A percentile compares a stretch with the other conserved stretches of the same genome.
phyloP scores from a whole-genome alignment of 257 asterid species.

The Ajuga chamaepitys region DNA sequence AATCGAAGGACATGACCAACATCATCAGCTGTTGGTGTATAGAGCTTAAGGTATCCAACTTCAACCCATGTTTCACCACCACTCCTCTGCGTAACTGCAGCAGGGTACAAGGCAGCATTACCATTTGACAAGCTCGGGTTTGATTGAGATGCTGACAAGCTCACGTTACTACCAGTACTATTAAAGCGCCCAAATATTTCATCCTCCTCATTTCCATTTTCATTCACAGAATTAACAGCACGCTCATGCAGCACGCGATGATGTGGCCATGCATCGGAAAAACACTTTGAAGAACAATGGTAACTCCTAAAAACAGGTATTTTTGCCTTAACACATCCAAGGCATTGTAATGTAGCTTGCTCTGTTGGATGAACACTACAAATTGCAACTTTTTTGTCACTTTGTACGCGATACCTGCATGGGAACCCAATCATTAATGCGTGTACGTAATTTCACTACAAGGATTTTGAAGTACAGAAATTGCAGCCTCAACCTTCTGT shows the following conservation, averaged over 20 bases:
- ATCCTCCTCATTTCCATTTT: conserved; percentile 83
- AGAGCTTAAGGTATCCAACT: conserved; percentile 76
- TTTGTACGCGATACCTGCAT: conserved; percentile 90
- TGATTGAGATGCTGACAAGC: conserved; percentile 47
- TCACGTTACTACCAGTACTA: conserved; percentile 51
- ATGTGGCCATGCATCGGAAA: conserved; percentile 89
- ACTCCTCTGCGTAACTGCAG: conserved; percentile 62
- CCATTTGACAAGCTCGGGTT: conserved; percentile 58
- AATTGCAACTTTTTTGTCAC: conserved; percentile 79
- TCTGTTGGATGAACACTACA: conserved; percentile 93
- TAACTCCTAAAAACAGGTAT: conserved; percentile 77
- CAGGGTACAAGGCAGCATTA: conserved; percentile 55
- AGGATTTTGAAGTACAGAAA: neutral
- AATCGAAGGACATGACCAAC: conserved; percentile 80
- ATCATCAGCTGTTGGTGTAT: conserved; percentile 93
- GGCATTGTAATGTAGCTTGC: conserved; percentile 91
- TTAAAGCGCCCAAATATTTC: conserved; percentile 81
- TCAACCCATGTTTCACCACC: conserved; percentile 96
- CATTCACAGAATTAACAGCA: conserved; percentile 69
- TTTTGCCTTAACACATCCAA: conserved; percentile 88
- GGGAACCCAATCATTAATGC: neutral
- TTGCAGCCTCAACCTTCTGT: neutral
- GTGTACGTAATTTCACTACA: neutral
- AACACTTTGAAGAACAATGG: conserved; percentile 90
- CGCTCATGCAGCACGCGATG: conserved; percentile 94